These are phyloP conservation scores for Paramecium sonneborni DNA, from an alignment of 73 alveolate species.

Conservation along the genomic window DNA sequence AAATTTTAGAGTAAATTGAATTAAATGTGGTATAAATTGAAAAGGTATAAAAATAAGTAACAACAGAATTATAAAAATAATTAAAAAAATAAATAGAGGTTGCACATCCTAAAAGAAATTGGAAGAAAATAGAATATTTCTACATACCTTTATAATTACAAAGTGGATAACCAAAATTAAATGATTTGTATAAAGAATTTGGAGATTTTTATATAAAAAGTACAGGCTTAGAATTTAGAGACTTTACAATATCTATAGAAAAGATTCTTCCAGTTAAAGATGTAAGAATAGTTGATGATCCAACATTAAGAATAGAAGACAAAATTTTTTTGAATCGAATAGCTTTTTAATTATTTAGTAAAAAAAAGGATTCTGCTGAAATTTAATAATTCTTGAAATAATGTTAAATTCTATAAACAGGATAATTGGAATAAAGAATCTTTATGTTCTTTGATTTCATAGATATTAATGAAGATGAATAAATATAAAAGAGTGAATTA, in stretches of 20 bases:
- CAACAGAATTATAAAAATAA: neutral
- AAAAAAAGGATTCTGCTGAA: neutral
- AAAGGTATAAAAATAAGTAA: neutral
- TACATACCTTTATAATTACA: constrained; percentile 12
- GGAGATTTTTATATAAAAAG: neutral
- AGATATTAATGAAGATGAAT: neutral
- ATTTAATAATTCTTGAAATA: neutral
- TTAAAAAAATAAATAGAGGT: neutral
- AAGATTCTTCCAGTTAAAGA: neutral
- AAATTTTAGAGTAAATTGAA: neutral
- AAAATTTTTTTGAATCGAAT: neutral
- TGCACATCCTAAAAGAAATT: constrained; percentile 7
- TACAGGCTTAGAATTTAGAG: constrained; percentile 28
- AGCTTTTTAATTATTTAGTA: neutral
- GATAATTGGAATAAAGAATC: neutral
- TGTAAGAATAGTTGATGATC: neutral
- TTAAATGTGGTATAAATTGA: neutral
- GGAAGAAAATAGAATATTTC: constrained; percentile 58
- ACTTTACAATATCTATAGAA: neutral
- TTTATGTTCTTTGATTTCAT: neutral
- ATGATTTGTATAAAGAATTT: neutral
- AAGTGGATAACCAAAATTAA: neutral
- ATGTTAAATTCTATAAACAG: neutral
- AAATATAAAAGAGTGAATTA: neutral
- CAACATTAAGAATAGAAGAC: neutral